These are phyloP conservation scores for Neocucurbitaria cava DNA, from an alignment of 2,329 filamentous ascomycete genomes.

Conservation along the genomic window DNA sequence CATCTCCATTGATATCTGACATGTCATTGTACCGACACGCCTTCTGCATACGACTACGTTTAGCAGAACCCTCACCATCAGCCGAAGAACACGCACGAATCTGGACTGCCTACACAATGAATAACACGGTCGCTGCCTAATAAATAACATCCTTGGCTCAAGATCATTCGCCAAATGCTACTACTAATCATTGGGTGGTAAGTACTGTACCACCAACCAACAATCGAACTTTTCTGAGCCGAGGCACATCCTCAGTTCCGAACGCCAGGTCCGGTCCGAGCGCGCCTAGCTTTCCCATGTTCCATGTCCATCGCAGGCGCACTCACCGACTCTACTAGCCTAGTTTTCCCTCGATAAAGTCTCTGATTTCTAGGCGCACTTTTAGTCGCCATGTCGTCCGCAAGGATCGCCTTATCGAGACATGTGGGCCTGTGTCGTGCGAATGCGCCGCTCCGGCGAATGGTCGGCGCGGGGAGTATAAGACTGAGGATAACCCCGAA, in stretches of 20 bases:
- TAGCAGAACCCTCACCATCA: too few relatives aligned
- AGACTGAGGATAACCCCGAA: conserved; percentile 7
- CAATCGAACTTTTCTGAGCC: conserved; percentile 13
- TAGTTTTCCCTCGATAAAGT: not conserved
- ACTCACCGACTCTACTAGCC: conserved; percentile 19
- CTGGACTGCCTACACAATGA: too few relatives aligned
- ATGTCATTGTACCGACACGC: not conserved
- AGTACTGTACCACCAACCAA: too few relatives aligned
- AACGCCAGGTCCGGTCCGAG: conserved; percentile 19
- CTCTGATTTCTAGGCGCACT: conserved; percentile 12
- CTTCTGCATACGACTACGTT: not conserved
- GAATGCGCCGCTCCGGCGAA: conserved; percentile 23
- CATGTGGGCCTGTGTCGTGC: conserved; percentile 29
- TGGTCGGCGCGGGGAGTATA: conserved; percentile 30
- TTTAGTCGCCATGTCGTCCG: conserved; percentile 27
- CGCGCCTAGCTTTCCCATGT: not conserved
- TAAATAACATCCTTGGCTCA: not conserved
- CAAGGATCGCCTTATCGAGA: conserved; percentile 36
- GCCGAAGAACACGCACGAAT: too few relatives aligned
- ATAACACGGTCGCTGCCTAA: too few relatives aligned
- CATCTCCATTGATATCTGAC: not conserved
- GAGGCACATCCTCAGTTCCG: conserved; percentile 15
- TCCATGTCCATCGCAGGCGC: not conserved
- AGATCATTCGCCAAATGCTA: too few relatives aligned
- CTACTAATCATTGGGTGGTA: too few relatives aligned